These are phyloP conservation scores for Beta lomatogona DNA, from an alignment of 179 eudicot species.

Conservation along the genomic window DNA sequence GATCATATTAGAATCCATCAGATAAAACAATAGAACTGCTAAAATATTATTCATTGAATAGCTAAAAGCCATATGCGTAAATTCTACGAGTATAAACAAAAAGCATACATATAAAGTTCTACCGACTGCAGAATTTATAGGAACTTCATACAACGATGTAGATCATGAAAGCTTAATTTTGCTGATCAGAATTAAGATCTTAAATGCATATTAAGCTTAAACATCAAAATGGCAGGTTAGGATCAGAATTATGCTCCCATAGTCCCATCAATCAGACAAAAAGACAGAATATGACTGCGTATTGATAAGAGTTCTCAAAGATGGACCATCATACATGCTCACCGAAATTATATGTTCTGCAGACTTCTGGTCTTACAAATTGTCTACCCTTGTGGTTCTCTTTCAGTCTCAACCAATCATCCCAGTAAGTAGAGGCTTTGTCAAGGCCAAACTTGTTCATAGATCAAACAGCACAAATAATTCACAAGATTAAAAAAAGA, in stretches of 20 bases:
- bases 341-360: slow-evolving; percentile 97
- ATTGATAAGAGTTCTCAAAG: slow-evolving; percentile 3
- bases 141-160: too few relatives aligned
- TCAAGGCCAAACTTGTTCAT: slow-evolving; percentile 47
- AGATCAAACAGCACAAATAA: slow-evolving; percentile 18
- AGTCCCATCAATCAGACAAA: background rate
- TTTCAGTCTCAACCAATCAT: slow-evolving; percentile 96
- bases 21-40: too few relatives aligned
- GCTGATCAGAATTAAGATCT: background rate
- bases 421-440: slow-evolving; percentile 86
- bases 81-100: too few relatives aligned
- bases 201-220: background rate
- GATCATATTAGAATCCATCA: background rate
- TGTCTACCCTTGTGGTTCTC: slow-evolving; percentile 93
- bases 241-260: background rate
- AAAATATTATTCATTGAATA: too few relatives aligned
- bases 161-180: background rate
- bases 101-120: too few relatives aligned
- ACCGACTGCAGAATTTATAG: too few relatives aligned
- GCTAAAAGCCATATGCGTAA: too few relatives aligned
- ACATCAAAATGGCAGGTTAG: background rate
- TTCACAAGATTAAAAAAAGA: slow-evolving; percentile 23
- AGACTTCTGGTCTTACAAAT: slow-evolving; percentile 94
- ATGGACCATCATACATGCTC: slow-evolving; percentile 78
- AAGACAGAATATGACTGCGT: background rate